These are phyloP conservation scores for Diutina scorzettiae DNA, from an alignment of 1,139 yeast species.

Conservation along the genomic window DNA sequence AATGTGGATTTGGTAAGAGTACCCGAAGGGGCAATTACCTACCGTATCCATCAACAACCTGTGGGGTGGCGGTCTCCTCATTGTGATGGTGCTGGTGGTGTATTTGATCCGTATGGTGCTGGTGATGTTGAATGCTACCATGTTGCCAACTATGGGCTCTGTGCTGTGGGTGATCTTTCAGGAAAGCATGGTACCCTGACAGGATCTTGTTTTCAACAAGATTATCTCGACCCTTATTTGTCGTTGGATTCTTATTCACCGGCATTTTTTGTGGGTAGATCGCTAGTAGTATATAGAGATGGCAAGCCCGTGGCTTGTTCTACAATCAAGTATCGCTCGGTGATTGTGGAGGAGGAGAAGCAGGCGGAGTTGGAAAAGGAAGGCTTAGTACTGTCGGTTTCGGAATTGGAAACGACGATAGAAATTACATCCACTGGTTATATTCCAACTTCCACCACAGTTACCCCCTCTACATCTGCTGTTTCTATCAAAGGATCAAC, in stretches of 20 bases:
- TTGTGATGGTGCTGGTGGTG: constrained; percentile 39
- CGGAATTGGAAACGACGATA: too few species aligned
- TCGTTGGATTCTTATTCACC: constrained; percentile 36
- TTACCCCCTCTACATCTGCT: too few species aligned
- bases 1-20: constrained; percentile 49
- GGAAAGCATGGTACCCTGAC: constrained; percentile 53
- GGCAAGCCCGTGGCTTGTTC: constrained; percentile 48
- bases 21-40: constrained; percentile 47
- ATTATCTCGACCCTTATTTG: constrained; percentile 41
- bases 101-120: constrained; percentile 44
- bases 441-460: too few species aligned
- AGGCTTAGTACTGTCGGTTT: too few species aligned
- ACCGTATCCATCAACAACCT: constrained; percentile 43
- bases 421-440: too few species aligned
- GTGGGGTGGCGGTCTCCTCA: constrained; percentile 20
- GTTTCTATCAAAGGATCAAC: too few species aligned
- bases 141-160: constrained; percentile 36
- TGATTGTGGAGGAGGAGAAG: too few species aligned
- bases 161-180: constrained; percentile 52
- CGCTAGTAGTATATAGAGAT: constrained; percentile 40
- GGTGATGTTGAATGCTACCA: constrained; percentile 26
- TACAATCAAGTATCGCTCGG: constrained; percentile 22
- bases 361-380: too few species aligned
- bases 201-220: constrained; percentile 42
- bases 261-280: constrained; percentile 39